Base-by-base conservation (phyloP, 306 rosid species). In the Malus sieversii region DNA sequence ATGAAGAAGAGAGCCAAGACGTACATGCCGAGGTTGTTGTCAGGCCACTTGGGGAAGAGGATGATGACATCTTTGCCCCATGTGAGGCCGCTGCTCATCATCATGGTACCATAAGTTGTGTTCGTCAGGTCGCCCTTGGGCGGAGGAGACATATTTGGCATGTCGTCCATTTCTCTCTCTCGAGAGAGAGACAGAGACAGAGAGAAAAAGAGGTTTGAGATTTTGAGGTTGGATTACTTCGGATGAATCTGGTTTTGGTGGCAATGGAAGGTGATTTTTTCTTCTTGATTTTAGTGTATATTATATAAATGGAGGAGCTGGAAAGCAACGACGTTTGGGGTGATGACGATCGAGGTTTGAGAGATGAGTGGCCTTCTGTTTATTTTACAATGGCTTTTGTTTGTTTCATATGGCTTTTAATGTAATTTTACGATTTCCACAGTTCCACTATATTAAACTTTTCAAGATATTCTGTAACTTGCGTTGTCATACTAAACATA, bases 31-130 rank as follows among this genome's bases (percentile, higher is more conserved):
- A 84, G 70, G 83, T 75, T 70, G 64, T 84, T 66, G 1, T 90
- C 87, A 0, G 98, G 97, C 97, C 97, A 90, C 38, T 87, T 82
- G 19, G 74, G 79, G 80, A 90, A 93, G 44, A 93, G 66, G 74
- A 90, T 74, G n/a, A 63, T 82, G 18, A 83, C 88, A 10, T 78
- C 74, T 72, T 86, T 84, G 11, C 87, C 84, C 98, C 95, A 93
- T 59, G 86, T 85, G n/a, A 90, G 65, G 23, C 87, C 74, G 18
- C 75, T 78, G 73, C 83, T 85, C 75, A 87, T 81, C 53, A 14
- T 82, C 45, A 30, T 64, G 67, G 67, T 38, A 70, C 32, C 35
- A 29, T 82, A 27, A 7, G 78, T 33, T 79, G 78, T 79, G 83
- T 80, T 69, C 9, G 63, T 79, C 78, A 79, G 79, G 83, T 79